phyloP scores from a whole-genome alignment of 441 rosid genomes.

The Bruguiera hainesii region DNA sequence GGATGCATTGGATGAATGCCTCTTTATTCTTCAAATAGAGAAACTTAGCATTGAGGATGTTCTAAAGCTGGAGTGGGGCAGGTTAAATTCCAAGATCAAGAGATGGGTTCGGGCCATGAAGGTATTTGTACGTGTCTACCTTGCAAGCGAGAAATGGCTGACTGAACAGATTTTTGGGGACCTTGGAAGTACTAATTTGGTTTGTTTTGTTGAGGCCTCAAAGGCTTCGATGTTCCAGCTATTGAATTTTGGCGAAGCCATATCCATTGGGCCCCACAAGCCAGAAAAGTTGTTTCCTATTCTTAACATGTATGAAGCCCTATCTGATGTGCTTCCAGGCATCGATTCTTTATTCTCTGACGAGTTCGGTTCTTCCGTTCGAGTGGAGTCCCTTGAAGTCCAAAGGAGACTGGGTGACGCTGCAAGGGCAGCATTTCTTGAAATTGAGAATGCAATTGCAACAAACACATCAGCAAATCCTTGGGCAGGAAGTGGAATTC shows the following conservation, averaged over 20 bases:
- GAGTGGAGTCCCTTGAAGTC: slow-evolving; percentile 57
- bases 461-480: slow-evolving; percentile 51
- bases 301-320: slow-evolving; percentile 80
- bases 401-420: slow-evolving; percentile 61
- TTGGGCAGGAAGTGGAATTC: slow-evolving; percentile 70
- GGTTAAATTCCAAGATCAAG: slow-evolving; percentile 67
- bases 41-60: slow-evolving; percentile 84
- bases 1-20: slow-evolving; percentile 77
- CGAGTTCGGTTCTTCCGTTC: slow-evolving; percentile 45
- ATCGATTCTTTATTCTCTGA: slow-evolving; percentile 51
- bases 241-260: slow-evolving; percentile 79
- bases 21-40: slow-evolving; percentile 66
- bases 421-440: slow-evolving; percentile 59
- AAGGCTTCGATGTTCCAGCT: slow-evolving; percentile 74
- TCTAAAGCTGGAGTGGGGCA: slow-evolving; percentile 74
- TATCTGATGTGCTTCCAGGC: slow-evolving; percentile 63
- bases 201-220: slow-evolving; percentile 63
- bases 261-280: slow-evolving; percentile 67
- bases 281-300: slow-evolving; percentile 74
- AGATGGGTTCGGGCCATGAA: slow-evolving; percentile 75
- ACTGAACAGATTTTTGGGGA: slow-evolving; percentile 59
- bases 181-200: slow-evolving; percentile 29
- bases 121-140: slow-evolving; percentile 60
- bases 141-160: slow-evolving; percentile 68
- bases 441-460: slow-evolving; percentile 67